A percentile compares a stretch with the other conserved stretches of the same genome.
Conservation (phyloP, 306 rosid species). For the Bauhinia variegata region DNA sequence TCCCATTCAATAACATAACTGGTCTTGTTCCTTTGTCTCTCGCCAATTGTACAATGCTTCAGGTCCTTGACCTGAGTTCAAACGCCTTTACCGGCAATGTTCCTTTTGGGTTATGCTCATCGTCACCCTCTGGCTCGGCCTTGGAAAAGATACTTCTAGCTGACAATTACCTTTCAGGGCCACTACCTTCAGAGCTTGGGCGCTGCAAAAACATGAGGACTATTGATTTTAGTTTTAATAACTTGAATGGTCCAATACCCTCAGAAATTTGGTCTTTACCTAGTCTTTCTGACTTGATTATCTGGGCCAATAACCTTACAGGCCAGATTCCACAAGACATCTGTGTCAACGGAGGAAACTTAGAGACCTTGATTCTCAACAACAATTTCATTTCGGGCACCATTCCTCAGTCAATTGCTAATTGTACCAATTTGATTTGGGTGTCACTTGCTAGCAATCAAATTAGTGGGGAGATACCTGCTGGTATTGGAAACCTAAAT, state of each 20-base stretch:
- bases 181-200: conserved; percentile 57
- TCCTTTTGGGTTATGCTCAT: conserved; percentile 55
- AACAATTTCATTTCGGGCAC: conserved; percentile 62
- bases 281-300: conserved; percentile 62
- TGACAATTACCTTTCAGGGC: conserved; percentile 55
- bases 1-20: conserved; percentile 66
- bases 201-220: conserved; percentile 55
- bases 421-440: conserved; percentile 72
- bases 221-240: conserved; percentile 72
- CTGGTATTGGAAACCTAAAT: conserved; percentile 57
- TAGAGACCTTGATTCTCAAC: conserved; percentile 63
- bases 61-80: conserved; percentile 66
- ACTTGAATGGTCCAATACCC: conserved; percentile 66
- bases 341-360: conserved; percentile 59
- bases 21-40: conserved; percentile 63
- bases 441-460: conserved; percentile 62
- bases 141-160: conserved; percentile 66
- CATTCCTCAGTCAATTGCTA: conserved; percentile 63
- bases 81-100: conserved; percentile 55
- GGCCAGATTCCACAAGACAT: conserved; percentile 71
- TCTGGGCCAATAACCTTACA: conserved; percentile 71
- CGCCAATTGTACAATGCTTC: conserved; percentile 52
- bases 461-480: conserved; percentile 61
- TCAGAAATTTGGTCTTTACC: conserved; percentile 62
- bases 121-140: conserved; percentile 22